Conservation (phyloP, 352 stramenopile species). For the Poterioochromonas sp. region DNA sequence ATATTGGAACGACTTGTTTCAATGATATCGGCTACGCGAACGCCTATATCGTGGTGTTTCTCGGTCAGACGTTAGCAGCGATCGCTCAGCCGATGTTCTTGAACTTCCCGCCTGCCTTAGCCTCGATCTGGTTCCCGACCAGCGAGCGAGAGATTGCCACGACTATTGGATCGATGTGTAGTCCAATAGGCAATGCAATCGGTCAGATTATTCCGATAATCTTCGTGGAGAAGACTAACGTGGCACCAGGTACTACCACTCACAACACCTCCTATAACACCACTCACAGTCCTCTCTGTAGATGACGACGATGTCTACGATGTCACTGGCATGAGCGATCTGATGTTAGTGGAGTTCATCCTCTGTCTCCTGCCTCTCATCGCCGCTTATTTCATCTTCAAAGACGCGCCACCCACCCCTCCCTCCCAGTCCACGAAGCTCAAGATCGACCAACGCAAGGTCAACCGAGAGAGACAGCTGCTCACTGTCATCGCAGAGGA, state of each 20-base stretch:
- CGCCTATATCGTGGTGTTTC: slow-evolving; percentile 37
- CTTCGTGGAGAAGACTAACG: slow-evolving; percentile 32
- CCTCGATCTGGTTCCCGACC: slow-evolving; percentile 39
- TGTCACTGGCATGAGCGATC: slow-evolving; percentile 29
- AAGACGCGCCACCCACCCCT: slow-evolving; percentile 37
- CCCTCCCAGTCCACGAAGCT: slow-evolving; percentile 38
- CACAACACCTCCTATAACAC: not conserved
- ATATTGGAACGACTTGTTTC: slow-evolving; percentile 11
- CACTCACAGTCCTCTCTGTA: not conserved
- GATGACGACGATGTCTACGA: not conserved
- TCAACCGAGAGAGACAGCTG: too few relatives aligned
- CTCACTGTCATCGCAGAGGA: not conserved
- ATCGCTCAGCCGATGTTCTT: slow-evolving; percentile 43
- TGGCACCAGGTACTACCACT: not conserved
- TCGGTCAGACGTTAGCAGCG: slow-evolving; percentile 40
- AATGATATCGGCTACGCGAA: not conserved
- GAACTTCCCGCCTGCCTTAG: slow-evolving; percentile 40
- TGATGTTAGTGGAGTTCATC: slow-evolving; percentile 38
- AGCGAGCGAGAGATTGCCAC: slow-evolving; percentile 43
- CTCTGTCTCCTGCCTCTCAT: slow-evolving; percentile 22
- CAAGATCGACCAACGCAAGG: not conserved
- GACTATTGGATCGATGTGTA: slow-evolving; percentile 38
- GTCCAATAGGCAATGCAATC: slow-evolving; percentile 44
- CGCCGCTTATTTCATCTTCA: slow-evolving; percentile 37
- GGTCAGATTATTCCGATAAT: slow-evolving; percentile 41